These are phyloP conservation scores for Bipolaris oryzae DNA, from an alignment of 2,329 filamentous ascomycete species.

Conservation along the genomic window DNA sequence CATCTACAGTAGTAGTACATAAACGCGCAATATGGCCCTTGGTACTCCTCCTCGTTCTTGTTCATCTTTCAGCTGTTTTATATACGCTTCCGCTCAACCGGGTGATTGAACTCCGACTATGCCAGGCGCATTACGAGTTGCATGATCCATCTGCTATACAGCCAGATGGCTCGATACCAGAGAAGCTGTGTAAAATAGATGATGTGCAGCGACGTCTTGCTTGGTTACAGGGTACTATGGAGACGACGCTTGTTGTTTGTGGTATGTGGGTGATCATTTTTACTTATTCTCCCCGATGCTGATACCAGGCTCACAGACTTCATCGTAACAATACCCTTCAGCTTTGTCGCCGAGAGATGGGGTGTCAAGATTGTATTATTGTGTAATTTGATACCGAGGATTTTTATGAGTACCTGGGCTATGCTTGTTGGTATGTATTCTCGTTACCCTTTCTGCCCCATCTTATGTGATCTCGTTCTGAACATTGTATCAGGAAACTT, in stretches of 20 bases:
- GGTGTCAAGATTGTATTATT: conserved; percentile 39
- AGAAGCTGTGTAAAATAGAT: conserved; percentile 62
- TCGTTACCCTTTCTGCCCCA: background rate
- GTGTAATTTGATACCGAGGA: conserved; percentile 42
- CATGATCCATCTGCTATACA: conserved; percentile 49
- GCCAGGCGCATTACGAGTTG: conserved; percentile 56
- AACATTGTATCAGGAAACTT: conserved; percentile 30
- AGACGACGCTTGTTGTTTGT: conserved; percentile 45
- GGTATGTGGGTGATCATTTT: conserved; percentile 31
- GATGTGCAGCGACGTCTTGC: conserved; percentile 59
- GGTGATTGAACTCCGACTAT: conserved; percentile 49
- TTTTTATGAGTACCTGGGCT: conserved; percentile 40
- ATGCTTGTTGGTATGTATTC: conserved; percentile 37
- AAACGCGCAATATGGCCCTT: conserved; percentile 34
- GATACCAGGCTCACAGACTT: conserved; percentile 31
- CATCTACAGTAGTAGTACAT: background rate
- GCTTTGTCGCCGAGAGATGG: conserved; percentile 41
- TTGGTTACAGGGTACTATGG: conserved; percentile 57
- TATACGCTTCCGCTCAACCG: conserved; percentile 48
- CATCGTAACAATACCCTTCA: conserved; percentile 44
- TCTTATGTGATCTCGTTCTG: background rate
- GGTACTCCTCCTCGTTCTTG: conserved; percentile 40
- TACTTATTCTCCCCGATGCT: background rate
- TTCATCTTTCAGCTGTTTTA: conserved; percentile 41
- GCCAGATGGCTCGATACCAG: conserved; percentile 53